Evolutionary conservation across 164 flowering plant genomes (phyloP), one percentile per base, ranked within the genome.

Genomic region (Hamamelis virginiana): DNA sequence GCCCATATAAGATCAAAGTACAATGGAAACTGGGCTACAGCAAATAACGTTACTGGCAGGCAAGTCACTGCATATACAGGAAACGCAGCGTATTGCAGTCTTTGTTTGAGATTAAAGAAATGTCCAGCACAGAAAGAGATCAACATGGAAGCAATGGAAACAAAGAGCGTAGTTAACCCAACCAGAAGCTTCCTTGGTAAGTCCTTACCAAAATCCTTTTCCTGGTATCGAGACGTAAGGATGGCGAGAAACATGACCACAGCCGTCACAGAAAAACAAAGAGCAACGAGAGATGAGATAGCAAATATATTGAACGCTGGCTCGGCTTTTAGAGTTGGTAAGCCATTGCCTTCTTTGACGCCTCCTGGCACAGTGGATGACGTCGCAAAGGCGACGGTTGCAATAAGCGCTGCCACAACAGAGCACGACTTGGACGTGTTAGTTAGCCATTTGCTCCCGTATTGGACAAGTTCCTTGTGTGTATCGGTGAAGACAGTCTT

Each of bases 321-420:
- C 26, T 43, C 26, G 26, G 3, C 26, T 27, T 62, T 50, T 1
- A 62, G 65, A 22, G 26, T 10, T 14, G 65, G 65, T 16, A 2
- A 16, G 4, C 65, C 65, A 10, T 3, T 62, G 2, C n/a, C 26
- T 0, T 52, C 57, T 9, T 0, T 1, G 50, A n/a, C 9, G 14
- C 65, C 65, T 0, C 65, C 50, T 0, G 65, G 65, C 3, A 62
- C n/a, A 8, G 65, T 21, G 50, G 65, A 0, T 0, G 50, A 43
- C 3, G 65, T 62, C 14, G 65, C 65, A 15, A 62, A 62, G 50
- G 65, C 65, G 15, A 62, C 65, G 11, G 65, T 62, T 9, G n/a
- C n/a, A n/a, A n/a, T n/a, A n/a, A n/a, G n/a, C n/a, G n/a, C n/a
- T n/a, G n/a, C n/a, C n/a, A n/a, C 50, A 48, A 19, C 41, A 41